Evolutionary conservation across 2,329 filamentous ascomycete genomes (phyloP).

Genomic region (Didymella sp.): DNA sequence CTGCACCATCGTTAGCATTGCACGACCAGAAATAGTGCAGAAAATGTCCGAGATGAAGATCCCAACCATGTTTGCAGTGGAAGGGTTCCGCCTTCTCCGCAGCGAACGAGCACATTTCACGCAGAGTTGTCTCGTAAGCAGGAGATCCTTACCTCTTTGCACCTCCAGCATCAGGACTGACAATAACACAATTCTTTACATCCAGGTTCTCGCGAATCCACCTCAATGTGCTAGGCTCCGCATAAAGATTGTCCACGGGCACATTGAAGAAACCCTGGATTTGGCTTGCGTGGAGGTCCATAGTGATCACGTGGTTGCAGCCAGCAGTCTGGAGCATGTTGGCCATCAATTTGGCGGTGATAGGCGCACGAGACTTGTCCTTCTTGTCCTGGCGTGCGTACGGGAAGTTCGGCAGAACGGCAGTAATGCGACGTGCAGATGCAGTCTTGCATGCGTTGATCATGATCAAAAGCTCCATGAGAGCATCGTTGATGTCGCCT

Average conservation of each 20-base stretch:
- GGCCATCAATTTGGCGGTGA: conserved; percentile 92
- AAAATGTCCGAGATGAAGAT: neutral
- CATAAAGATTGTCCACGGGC: conserved; percentile 83
- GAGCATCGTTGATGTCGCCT: conserved; percentile 94
- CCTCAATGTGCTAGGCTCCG: conserved; percentile 87
- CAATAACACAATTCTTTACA: conserved; percentile 86
- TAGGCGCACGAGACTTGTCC: conserved; percentile 93
- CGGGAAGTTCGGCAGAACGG: conserved; percentile 94
- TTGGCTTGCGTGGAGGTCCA: conserved; percentile 93
- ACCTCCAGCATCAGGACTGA: conserved; percentile 92
- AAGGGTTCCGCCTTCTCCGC: neutral
- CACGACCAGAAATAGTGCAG: conserved; percentile 1
- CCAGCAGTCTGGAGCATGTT: conserved; percentile 97
- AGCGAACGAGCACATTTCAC: conserved; percentile 2
- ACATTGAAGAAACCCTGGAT: conserved; percentile 96
- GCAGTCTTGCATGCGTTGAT: conserved; percentile 92
- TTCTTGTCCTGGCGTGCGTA: conserved; percentile 99
- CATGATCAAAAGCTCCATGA: conserved; percentile 99
- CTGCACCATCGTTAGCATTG: conserved; percentile 49
- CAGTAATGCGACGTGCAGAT: conserved; percentile 88
- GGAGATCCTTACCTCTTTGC: conserved; percentile 73
- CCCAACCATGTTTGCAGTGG: neutral
- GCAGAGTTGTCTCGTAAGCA: neutral
- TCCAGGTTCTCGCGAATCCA: conserved; percentile 90
- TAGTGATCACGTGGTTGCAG: conserved; percentile 92